A percentile compares a stretch with the other conserved stretches of the same genome.
phyloP scores from a whole-genome alignment of 805 yeast species.

The Candida sithepensis region DNA sequence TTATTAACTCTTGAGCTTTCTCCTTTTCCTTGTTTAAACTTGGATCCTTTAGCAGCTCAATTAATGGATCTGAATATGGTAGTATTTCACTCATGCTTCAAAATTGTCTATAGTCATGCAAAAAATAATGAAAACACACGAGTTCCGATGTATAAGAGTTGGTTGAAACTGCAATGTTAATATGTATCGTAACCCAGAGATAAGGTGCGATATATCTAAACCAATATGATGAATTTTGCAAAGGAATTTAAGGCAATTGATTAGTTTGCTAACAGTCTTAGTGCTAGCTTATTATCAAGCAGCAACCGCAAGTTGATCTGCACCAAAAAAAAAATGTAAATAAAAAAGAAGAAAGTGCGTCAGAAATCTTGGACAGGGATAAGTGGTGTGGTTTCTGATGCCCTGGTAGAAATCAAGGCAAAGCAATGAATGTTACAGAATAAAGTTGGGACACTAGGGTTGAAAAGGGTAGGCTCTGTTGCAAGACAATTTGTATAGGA shows the following conservation, averaged over 20 bases:
- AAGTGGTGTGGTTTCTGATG: background rate
- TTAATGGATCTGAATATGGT: constrained; percentile 45
- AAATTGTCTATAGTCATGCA: background rate
- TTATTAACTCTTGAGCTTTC: constrained; percentile 37
- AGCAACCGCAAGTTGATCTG: background rate
- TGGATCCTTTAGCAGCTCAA: constrained; percentile 46
- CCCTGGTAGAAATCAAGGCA: too few species aligned
- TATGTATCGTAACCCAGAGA: too few species aligned
- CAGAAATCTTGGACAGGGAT: background rate
- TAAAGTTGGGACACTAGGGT: too few species aligned
- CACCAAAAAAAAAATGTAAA: background rate
- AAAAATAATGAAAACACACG: too few species aligned
- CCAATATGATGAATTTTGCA: too few species aligned
- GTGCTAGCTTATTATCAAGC: background rate
- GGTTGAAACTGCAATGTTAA: too few species aligned
- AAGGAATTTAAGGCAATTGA: too few species aligned
- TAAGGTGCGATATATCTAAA: too few species aligned
- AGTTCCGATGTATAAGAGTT: too few species aligned
- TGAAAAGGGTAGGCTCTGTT: too few species aligned
- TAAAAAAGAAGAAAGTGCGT: background rate
- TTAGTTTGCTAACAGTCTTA: background rate
- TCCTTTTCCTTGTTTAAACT: constrained; percentile 39
- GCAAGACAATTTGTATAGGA: too few species aligned
- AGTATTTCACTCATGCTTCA: constrained; percentile 22
- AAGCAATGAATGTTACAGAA: too few species aligned